Evolutionary conservation across 495 filamentous ascomycete species (phyloP).

Genomic region (Neurospora intermedia): DNA sequence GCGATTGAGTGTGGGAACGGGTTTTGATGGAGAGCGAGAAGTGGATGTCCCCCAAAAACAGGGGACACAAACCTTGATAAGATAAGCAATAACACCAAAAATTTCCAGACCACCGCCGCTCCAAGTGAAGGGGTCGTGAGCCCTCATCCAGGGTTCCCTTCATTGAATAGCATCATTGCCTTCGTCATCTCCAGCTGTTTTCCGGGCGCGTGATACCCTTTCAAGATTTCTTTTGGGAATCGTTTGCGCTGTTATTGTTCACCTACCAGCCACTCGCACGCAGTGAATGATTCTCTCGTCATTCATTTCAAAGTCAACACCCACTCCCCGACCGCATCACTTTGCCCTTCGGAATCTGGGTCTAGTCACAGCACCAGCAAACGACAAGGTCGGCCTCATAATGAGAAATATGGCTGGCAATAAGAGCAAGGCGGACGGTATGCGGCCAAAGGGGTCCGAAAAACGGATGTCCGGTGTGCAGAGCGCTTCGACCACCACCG

Average conservation of each 20-base stretch:
- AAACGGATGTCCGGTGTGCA: neutral
- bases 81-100: neutral
- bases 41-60: neutral
- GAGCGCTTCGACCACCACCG: neutral
- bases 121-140: neutral
- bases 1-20: too few species aligned
- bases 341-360: neutral
- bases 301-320: neutral
- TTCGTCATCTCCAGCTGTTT: neutral
- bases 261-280: neutral
- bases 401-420: neutral
- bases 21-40: neutral
- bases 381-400: neutral
- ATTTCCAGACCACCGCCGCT: neutral
- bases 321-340: neutral
- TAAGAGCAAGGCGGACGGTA: neutral
- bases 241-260: neutral
- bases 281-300: neutral
- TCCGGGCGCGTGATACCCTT: neutral
- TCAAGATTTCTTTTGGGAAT: neutral
- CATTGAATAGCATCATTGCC: neutral
- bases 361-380: neutral
- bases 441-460: neutral
- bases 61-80: neutral
- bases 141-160: neutral